Conservation (phyloP, 1,139 yeast species). For the Yamadazyma jaroonii region DNA sequence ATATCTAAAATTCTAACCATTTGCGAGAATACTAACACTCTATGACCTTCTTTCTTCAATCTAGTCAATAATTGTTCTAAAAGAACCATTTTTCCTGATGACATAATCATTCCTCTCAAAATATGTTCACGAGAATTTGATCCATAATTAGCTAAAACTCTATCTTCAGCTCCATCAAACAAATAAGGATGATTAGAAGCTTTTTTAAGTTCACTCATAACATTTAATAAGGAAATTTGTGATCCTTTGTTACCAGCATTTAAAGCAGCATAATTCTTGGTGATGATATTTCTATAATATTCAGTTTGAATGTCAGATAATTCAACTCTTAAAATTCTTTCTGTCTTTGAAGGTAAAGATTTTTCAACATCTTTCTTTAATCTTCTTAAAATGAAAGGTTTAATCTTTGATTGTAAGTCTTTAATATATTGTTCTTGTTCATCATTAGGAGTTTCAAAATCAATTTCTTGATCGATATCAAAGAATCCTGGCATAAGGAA, state of each 20-base stretch:
- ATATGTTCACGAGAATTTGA: slow-evolving; percentile 65
- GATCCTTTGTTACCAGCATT: slow-evolving; percentile 76
- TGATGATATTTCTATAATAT: slow-evolving; percentile 88
- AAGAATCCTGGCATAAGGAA: slow-evolving; percentile 95
- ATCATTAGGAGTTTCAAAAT: slow-evolving; percentile 82
- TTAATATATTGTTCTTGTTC: slow-evolving; percentile 88
- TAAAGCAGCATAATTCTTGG: slow-evolving; percentile 87
- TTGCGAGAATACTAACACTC: slow-evolving; percentile 92
- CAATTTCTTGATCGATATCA: slow-evolving; percentile 88
- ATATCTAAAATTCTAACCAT: slow-evolving; percentile 97
- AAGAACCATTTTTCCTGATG: slow-evolving; percentile 96
- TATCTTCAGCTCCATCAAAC: slow-evolving; percentile 89
- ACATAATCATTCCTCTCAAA: slow-evolving; percentile 90
- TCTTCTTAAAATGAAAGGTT: slow-evolving; percentile 89
- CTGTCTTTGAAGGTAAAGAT: slow-evolving; percentile 91
- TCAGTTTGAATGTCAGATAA: slow-evolving; percentile 93
- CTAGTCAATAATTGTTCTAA: slow-evolving; percentile 84
- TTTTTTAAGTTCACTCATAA: slow-evolving; percentile 93
- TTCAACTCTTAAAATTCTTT: slow-evolving; percentile 91
- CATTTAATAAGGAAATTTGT: slow-evolving; percentile 81
- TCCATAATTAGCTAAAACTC: slow-evolving; percentile 65
- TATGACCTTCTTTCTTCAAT: slow-evolving; percentile 87
- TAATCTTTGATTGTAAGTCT: slow-evolving; percentile 76
- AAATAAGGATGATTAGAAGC: slow-evolving; percentile 97
- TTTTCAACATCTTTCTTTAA: slow-evolving; percentile 96